Evolutionary conservation across 495 filamentous ascomycete genomes (phyloP), one percentile per base, ranked within the genome.

Genomic region (Barbatosphaeria neglecta): DNA sequence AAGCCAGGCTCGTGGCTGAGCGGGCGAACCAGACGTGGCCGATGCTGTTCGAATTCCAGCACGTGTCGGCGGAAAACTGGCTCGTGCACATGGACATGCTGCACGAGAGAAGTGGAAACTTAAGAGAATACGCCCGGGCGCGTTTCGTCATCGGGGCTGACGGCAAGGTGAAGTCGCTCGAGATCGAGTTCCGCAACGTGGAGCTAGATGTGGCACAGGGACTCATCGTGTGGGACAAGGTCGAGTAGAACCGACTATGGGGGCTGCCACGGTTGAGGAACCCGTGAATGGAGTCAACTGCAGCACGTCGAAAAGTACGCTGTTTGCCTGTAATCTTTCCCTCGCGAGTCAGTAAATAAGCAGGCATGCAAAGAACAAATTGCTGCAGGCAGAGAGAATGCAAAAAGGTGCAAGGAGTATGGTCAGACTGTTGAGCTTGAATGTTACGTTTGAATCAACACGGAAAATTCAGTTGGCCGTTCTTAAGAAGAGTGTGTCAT

Each of bases 341-440:
- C 28, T 31, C 28, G 9, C 31, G 13, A 39, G 33, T 47, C 41
- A 37, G 37, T 40, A 18, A 31, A 22, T 47, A 45, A 46, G 43
- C 23, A 41, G 16, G 10, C 25, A 28, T 43, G 0, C 4, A 16
- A 15, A 35, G 13, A 35, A n/a, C 28, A 11, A 5, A 4, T 35
- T 35, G 15, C 5, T 35, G 31, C 31, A 6, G 6, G 9, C 9
- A 24, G 17, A 22, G 6, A 41, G 33, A 37, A 16, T 31, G 33
- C 15, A n/a, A n/a, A n/a, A n/a, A n/a, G n/a, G n/a, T n/a, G n/a
- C n/a, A n/a, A n/a, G n/a, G n/a, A 8, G 2, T 25, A 24, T 1
- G 15, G 22, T 77, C 74, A 77, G 72, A 77, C 71, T 75, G 74
- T 77, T 77, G 74, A 77, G 72, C 72, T 77, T 77, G 74, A 77